Evolutionary conservation across 108 stramenopile genomes (phyloP).

Genomic region (Pelagomonas calceolata): DNA sequence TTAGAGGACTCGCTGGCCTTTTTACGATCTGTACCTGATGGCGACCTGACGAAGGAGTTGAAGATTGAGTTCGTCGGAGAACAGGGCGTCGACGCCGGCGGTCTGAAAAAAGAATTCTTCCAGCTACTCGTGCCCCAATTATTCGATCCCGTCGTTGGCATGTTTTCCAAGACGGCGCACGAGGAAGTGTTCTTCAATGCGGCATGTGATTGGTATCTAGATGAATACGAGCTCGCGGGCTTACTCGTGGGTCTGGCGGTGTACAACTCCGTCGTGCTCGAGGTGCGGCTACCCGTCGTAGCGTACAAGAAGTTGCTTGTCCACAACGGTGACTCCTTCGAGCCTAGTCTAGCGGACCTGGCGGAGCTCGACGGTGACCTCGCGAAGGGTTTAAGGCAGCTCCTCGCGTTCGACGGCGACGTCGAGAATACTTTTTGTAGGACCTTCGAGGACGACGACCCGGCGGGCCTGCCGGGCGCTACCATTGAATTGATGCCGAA

Average conservation of each 20-base stretch:
- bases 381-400: slow-evolving; percentile 52
- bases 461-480: slow-evolving; percentile 46
- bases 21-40: not conserved
- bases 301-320: slow-evolving; percentile 73
- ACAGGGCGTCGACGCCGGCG: slow-evolving; percentile 85
- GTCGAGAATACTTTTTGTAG: slow-evolving; percentile 74
- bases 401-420: slow-evolving; percentile 73
- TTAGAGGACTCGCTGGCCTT: not conserved
- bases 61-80: slow-evolving; percentile 73
- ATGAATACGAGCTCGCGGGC: slow-evolving; percentile 65
- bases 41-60: slow-evolving; percentile 57
- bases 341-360: slow-evolving; percentile 54
- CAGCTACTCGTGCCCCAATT: slow-evolving; percentile 70
- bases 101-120: slow-evolving; percentile 87
- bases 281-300: slow-evolving; percentile 69
- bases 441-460: slow-evolving; percentile 43
- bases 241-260: slow-evolving; percentile 73
- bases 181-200: slow-evolving; percentile 74
- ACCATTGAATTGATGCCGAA: slow-evolving; percentile 66
- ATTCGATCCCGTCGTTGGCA: slow-evolving; percentile 67
- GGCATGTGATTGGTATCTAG: slow-evolving; percentile 63
- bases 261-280: slow-evolving; percentile 75
- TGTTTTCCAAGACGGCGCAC: slow-evolving; percentile 49
- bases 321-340: slow-evolving; percentile 25
- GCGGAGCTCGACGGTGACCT: slow-evolving; percentile 58